Evolutionary conservation across 2,329 filamentous ascomycete genomes (phyloP), one percentile per base, ranked within the genome.

Genomic region (Coniochaeta sp.): DNA sequence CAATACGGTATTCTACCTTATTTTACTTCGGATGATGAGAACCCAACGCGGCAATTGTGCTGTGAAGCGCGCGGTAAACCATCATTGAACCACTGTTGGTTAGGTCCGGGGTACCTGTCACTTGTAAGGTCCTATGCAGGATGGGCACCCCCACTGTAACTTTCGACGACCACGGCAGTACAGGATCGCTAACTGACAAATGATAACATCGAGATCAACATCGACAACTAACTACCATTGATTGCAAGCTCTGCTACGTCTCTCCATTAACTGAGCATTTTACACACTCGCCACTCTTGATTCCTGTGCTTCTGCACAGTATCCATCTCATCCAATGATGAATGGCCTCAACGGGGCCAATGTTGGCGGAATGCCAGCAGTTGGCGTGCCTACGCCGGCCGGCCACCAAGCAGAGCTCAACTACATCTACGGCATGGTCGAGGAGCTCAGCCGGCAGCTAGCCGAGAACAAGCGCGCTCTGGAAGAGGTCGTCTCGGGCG

Each of bases 371-470:
- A 78, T 65, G 57, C 74, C 77, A 70, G 69, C 77, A 70, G 69
- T 80, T 60, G 77, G 79, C 55, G 77, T 80, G 52, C 84, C 85
- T 16, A 86, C 83, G 17, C 85, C 85, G n/a, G 86, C 85, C 19
- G 85, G 85, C 55, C 85, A 89, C 70, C 85, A 88, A 71, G 81
- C 85, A 58, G 86, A 89, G 71, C 79, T 89, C 62, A 87, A 86
- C 69, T 85, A 86, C 72, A 86, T 89, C 68, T 87, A 88, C 69
- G 77, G 79, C 64, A 85, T 88, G 81, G 85, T 89, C 12, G 86
- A 89, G 67, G 84, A 87, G 69, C 76, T 88, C 55, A 86, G 84
- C 66, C 80, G 82, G 36, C 83, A 87, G 68, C 76, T 88, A 32
- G 80, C 84, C 14, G 83, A 86, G 58, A 87, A 86, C 69, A 78